Conservation (phyloP, 2,329 filamentous ascomycete genomes). For the Cercospora brassicicola region DNA sequence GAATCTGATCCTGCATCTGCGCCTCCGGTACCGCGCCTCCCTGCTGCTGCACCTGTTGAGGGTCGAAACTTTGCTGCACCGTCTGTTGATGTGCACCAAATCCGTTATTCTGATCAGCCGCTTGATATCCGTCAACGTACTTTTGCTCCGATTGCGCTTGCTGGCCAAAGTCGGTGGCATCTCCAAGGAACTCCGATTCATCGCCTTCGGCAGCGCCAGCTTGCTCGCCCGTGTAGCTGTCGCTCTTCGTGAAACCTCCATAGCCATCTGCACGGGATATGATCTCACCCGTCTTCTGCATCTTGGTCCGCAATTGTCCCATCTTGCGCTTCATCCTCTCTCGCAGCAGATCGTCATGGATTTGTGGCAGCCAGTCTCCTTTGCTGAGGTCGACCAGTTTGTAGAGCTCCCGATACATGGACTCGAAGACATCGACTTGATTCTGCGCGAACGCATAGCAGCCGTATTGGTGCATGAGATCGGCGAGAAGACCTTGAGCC, state of each 20-base stretch:
- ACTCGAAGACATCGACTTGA: conserved; percentile 37
- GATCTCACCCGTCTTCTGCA: conserved; percentile 43
- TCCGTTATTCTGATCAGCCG: conserved; percentile 4
- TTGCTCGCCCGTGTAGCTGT: conserved; percentile 38
- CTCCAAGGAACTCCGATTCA: conserved; percentile 30
- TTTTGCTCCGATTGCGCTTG: conserved; percentile 17
- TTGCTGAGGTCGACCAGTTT: conserved; percentile 39
- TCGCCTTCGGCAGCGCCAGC: conserved; percentile 34
- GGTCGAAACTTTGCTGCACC: conserved; percentile 20
- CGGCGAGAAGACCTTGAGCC: conserved; percentile 38
- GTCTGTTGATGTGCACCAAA: conserved; percentile 14
- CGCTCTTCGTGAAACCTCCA: conserved; percentile 37
- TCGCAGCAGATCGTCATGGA: conserved; percentile 41
- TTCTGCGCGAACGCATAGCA: conserved; percentile 38
- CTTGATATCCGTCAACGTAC: conserved; percentile 6
- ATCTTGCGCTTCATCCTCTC: conserved; percentile 43
- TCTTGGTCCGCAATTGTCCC: conserved; percentile 41
- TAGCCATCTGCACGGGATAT: conserved; percentile 37
- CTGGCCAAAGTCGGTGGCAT: conserved; percentile 21
- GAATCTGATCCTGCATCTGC: conserved; percentile 32
- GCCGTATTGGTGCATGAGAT: conserved; percentile 41
- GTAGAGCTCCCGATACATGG: conserved; percentile 40
- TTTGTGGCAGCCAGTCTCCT: conserved; percentile 38
- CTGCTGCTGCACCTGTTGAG: conserved; percentile 17
- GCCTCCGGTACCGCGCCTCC: conserved; percentile 18